Conservation (phyloP, 2,329 filamentous ascomycete genomes). For the Fusarium sp. region DNA sequence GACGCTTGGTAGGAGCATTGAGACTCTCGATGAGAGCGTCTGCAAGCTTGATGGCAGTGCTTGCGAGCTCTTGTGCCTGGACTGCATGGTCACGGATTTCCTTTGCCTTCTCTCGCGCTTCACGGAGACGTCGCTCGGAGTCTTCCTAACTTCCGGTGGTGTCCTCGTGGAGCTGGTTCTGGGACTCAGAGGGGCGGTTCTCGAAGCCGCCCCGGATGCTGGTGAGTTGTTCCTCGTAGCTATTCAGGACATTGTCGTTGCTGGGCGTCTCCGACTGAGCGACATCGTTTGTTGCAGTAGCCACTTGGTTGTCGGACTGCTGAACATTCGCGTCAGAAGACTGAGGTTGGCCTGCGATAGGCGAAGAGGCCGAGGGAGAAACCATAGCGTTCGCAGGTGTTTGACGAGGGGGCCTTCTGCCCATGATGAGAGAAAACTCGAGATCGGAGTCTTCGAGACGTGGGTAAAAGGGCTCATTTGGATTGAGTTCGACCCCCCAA, state of each 20-base stretch:
- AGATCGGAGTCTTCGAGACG: background rate
- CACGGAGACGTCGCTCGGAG: background rate
- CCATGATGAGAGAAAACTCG: background rate
- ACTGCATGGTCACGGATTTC: background rate
- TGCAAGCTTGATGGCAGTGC: background rate
- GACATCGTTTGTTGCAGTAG: background rate
- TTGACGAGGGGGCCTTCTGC: no score
- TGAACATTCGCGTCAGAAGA: no score
- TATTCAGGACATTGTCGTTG: background rate
- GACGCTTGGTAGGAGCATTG: fast-evolving
- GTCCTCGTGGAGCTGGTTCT: background rate
- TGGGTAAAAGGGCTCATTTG: background rate
- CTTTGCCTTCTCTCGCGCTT: background rate
- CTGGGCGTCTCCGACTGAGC: background rate
- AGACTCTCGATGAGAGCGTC: background rate
- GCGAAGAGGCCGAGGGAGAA: no score
- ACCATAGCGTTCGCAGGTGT: no score
- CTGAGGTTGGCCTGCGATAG: no score
- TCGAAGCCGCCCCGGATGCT: background rate
- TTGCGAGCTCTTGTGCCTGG: background rate
- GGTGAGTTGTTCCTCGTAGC: background rate
- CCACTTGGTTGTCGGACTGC: background rate
- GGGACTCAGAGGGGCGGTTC: background rate
- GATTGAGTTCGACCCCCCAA: background rate
- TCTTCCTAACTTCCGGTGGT: background rate